Evolutionary conservation across 2,329 filamentous ascomycete species (phyloP).

Genomic region (Cladosporium halotolerans): DNA sequence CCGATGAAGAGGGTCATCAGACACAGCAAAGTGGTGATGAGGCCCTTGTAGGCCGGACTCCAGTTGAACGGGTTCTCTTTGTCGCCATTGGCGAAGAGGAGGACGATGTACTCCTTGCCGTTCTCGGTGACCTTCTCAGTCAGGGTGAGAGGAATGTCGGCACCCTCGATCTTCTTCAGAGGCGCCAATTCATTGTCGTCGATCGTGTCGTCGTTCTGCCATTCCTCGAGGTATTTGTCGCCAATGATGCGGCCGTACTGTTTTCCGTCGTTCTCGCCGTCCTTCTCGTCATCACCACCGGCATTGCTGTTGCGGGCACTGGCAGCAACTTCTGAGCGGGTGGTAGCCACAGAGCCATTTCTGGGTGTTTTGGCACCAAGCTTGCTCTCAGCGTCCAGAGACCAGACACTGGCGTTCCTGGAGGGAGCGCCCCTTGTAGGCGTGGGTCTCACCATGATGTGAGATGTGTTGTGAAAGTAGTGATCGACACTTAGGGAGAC

Average conservation of each 20-base stretch:
- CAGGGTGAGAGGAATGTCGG: constrained; percentile 45
- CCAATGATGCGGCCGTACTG: constrained; percentile 34
- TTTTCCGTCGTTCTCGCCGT: constrained; percentile 5
- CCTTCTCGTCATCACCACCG: constrained; percentile 16
- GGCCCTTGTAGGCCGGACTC: constrained; percentile 37
- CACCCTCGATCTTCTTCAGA: constrained; percentile 37
- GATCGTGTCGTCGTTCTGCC: constrained; percentile 29
- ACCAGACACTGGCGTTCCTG: constrained; percentile 4
- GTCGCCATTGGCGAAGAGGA: constrained; percentile 43
- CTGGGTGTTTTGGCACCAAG: constrained; percentile 4
- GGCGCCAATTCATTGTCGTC: constrained; percentile 31
- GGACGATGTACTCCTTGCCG: constrained; percentile 41
- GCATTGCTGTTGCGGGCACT: constrained; percentile 20
- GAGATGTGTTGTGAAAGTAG: neutral
- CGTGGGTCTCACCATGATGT: constrained; percentile 5
- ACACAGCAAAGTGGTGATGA: constrained; percentile 44
- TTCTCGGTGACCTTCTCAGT: constrained; percentile 39
- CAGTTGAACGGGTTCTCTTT: constrained; percentile 49
- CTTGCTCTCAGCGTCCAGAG: constrained; percentile 7
- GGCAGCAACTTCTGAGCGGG: constrained; percentile 1
- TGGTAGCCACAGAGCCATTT: constrained; percentile 9
- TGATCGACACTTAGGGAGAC: constrained; percentile 2
- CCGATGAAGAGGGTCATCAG: constrained; percentile 51
- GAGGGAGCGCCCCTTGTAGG: constrained; percentile 7
- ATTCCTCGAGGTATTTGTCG: constrained; percentile 32